These are phyloP conservation scores for Lycium ferocissimum DNA, from an alignment of 257 asterid species.

Conservation along the genomic window DNA sequence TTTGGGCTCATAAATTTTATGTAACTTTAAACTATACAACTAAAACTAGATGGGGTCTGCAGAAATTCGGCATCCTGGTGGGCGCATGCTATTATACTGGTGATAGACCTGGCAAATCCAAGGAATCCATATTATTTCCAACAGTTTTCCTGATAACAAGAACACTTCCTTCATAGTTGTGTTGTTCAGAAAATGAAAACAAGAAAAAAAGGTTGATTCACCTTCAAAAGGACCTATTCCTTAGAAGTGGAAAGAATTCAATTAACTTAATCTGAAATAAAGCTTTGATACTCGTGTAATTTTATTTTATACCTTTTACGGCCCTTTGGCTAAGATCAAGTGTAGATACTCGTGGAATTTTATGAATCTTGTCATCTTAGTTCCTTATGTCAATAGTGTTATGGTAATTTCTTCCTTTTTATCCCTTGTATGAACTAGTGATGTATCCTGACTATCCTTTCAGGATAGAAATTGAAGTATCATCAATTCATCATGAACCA, in stretches of 20 bases:
- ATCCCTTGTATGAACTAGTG: constrained; percentile 20
- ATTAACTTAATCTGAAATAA: neutral
- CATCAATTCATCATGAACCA: neutral
- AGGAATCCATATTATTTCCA: neutral
- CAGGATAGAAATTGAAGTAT: constrained; percentile 44
- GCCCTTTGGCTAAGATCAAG: no score
- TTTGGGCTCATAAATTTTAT: neutral
- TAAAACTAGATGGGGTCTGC: neutral
- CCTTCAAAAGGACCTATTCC: neutral
- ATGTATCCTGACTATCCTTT: constrained; percentile 9
- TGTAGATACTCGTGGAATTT: neutral
- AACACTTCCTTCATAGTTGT: neutral
- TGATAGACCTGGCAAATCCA: constrained; percentile 4
- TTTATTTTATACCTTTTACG: neutral
- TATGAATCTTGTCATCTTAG: neutral
- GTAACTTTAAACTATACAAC: neutral
- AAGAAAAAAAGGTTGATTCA: neutral
- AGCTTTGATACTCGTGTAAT: neutral
- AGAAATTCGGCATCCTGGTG: neutral
- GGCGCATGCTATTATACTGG: neutral
- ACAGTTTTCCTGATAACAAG: neutral
- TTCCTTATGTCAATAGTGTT: neutral
- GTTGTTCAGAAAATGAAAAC: neutral
- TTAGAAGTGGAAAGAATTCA: neutral
- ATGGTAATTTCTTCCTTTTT: neutral